phyloP scores from a whole-genome alignment of 2,329 filamentous ascomycete genomes.

The Podosphaera xanthii region DNA sequence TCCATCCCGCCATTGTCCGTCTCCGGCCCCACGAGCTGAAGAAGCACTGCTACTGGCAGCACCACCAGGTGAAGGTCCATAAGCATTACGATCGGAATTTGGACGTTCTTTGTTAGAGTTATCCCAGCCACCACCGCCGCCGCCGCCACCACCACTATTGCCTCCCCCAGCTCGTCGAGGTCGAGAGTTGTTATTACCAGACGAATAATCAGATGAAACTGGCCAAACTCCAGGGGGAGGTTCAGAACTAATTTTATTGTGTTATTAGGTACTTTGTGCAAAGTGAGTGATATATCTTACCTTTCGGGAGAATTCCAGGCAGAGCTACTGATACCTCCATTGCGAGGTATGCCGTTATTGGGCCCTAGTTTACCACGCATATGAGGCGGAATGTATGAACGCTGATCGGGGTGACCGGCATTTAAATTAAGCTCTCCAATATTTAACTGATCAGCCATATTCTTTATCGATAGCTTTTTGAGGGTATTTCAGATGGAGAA shows the following conservation, averaged over 20 bases:
- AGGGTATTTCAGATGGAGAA: not conserved
- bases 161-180: not conserved
- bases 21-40: constrained; percentile 59
- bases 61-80: constrained; percentile 20
- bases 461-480: constrained; percentile 9
- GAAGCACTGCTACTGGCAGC: constrained; percentile 18
- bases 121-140: constrained; percentile 17
- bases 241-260: not conserved
- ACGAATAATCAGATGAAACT: constrained; percentile 18
- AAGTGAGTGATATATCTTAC: not conserved
- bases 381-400: constrained; percentile 72
- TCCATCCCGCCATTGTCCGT: constrained; percentile 89
- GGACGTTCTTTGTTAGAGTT: constrained; percentile 5
- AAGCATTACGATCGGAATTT: constrained; percentile 32
- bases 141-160: constrained; percentile 4
- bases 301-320: constrained; percentile 26
- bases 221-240: constrained; percentile 15
- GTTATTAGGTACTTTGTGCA: not conserved
- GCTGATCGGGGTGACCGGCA: constrained; percentile 27
- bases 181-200: constrained; percentile 12
- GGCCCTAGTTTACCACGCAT: constrained; percentile 37
- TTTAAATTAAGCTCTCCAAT: constrained; percentile 49
- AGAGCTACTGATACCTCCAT: constrained; percentile 34
- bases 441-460: constrained; percentile 70
- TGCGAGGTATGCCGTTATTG: constrained; percentile 12